These are phyloP conservation scores for Coniochaeta pulveracea DNA, from an alignment of 2,329 filamentous ascomycete species.

Conservation along the genomic window DNA sequence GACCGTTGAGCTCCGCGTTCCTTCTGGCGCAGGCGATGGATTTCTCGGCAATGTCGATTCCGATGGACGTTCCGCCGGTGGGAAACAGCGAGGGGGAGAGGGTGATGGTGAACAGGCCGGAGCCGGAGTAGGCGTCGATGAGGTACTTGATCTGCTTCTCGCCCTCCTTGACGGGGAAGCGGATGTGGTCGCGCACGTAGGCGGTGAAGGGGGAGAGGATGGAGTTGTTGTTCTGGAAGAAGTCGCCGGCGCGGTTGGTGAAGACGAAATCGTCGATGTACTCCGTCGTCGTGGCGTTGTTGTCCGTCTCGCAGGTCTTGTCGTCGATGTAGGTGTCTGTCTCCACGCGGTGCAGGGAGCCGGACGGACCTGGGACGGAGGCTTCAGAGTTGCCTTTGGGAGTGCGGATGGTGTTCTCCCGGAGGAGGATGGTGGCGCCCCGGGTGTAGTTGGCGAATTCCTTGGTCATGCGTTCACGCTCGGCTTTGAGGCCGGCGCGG, in stretches of 20 bases:
- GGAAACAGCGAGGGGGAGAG: slow-evolving; percentile 68
- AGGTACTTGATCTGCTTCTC: slow-evolving; percentile 60
- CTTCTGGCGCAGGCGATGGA: slow-evolving; percentile 68
- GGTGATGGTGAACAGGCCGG: slow-evolving; percentile 92
- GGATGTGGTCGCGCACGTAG: slow-evolving; percentile 73
- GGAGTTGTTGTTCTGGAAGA: slow-evolving; percentile 99
- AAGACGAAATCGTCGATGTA: slow-evolving; percentile 80
- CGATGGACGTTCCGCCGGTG: slow-evolving; percentile 54
- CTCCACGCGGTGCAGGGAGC: slow-evolving; percentile 36
- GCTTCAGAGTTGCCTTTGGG: slow-evolving; percentile 29
- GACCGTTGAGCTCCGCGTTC: slow-evolving; percentile 69
- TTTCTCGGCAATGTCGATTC: slow-evolving; percentile 77
- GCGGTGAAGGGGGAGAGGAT: slow-evolving; percentile 80
- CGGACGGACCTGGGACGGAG: slow-evolving; percentile 17
- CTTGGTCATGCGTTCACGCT: slow-evolving; percentile 62
- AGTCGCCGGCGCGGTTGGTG: slow-evolving; percentile 82
- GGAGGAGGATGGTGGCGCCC: slow-evolving; percentile 79
- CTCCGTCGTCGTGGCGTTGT: slow-evolving; percentile 72
- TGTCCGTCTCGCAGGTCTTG: slow-evolving; percentile 83
- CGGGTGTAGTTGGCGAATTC: slow-evolving; percentile 63
- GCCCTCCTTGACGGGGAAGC: slow-evolving; percentile 33
- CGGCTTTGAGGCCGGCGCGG: slow-evolving; percentile 63
- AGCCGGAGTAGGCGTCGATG: slow-evolving; percentile 96
- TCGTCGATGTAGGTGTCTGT: slow-evolving; percentile 55
- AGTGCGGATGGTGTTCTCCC: slow-evolving; percentile 69